phyloP scores from a whole-genome alignment of 441 rosid genomes.

The Arabidopsis lyrata region DNA sequence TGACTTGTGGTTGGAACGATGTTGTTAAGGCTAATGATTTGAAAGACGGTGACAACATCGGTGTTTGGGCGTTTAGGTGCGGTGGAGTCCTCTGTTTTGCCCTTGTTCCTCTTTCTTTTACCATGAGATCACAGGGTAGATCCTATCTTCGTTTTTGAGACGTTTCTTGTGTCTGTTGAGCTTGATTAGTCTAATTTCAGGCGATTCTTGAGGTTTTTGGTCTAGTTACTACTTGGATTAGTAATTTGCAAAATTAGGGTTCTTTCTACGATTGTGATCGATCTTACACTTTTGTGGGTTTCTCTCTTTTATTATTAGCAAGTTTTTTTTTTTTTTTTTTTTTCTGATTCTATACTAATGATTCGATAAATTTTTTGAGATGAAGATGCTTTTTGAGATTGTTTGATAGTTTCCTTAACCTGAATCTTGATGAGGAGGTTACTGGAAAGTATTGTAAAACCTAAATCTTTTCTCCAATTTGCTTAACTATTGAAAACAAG shows the following conservation, averaged over 20 bases:
- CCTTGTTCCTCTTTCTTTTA: neutral
- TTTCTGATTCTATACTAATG: neutral
- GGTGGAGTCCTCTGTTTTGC: conserved; percentile 22
- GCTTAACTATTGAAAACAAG: neutral
- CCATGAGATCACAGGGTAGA: neutral
- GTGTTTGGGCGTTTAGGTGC: conserved; percentile 21
- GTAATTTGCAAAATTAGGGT: neutral
- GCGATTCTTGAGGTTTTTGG: neutral
- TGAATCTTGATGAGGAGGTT: neutral
- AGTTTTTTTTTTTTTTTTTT: neutral
- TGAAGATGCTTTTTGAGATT: neutral
- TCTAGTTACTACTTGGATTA: neutral
- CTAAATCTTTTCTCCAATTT: neutral
- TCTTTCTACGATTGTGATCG: neutral
- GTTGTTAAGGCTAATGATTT: neutral
- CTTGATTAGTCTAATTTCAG: conserved; percentile 1
- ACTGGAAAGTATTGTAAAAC: neutral
- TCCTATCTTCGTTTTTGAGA: neutral
- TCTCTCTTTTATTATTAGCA: neutral
- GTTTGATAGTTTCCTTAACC: neutral
- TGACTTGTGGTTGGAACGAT: conserved; percentile 14
- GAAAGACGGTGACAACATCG: neutral
- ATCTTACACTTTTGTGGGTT: neutral
- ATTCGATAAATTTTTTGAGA: too few species aligned
- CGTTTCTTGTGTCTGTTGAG: conserved; percentile 6